Base-by-base conservation (phyloP, 2,329 filamentous ascomycete species). In the Echinosphaeria canescens region DNA sequence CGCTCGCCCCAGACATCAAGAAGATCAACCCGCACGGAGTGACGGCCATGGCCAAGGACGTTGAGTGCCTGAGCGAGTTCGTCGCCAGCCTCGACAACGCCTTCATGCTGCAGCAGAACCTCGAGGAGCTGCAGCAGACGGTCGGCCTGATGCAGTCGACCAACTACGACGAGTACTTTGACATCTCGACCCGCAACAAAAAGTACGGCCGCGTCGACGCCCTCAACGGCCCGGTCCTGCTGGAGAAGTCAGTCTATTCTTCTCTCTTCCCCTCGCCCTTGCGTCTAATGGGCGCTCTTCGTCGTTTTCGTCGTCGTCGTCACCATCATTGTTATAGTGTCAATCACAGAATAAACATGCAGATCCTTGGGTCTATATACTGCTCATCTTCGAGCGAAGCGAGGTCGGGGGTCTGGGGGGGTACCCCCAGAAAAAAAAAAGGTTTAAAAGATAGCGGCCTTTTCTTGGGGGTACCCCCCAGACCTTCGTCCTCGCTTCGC, bases 121-220 rank as follows among this genome's bases (percentile, higher is more conserved):
- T 98, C 22, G 84, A 93, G 39, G 88, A 95, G 51, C 57, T 98
- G 19, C 74, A 85, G 38, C 88, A 98, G 53, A 95, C 88, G 2
- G 75, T 92, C 25, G 70, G 76, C 31, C 59, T 98, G 15, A 76
- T 98, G 63, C 71, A 79, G 42, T 67, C 65, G 2, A 81, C 91
- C 22, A 91, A 91, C 39, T 69, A 80, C n/a, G 84, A 95, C 36
- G 85, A 95, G 47, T 98, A 92, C 48, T 98, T 88, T 46, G 88
- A 98, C 43, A 75, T 88, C 26, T 76, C 75, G 5, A 78, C 75
- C 10, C 60, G 82, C 27, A 92, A 93, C 50, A 84, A 78, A 53
- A 90, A 92, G 45, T 98, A 92, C 44, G 78, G 82, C 11, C 73
- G 81, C 28, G 90, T 98, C 18, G 81, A 95, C 50, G 76, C 80